Evolutionary conservation across 257 asterid species (phyloP).

Genomic region (Anisodus acutangulus): DNA sequence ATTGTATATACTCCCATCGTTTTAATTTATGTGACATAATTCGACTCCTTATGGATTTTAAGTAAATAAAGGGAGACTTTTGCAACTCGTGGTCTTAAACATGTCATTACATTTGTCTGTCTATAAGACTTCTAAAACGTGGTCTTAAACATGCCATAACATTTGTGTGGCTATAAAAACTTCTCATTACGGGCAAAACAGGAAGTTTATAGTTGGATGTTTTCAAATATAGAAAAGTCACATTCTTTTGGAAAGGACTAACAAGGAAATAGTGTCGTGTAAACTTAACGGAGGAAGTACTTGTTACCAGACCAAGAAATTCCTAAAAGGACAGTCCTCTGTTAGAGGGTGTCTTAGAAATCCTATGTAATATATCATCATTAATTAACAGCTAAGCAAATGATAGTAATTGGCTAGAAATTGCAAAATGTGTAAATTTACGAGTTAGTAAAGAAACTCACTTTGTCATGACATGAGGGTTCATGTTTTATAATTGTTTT

Average conservation of each 20-base stretch:
- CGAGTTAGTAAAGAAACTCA: slow-evolving; percentile 39
- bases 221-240: slow-evolving; percentile 5
- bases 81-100: neutral
- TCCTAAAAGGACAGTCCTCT: neutral
- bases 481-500: slow-evolving; percentile 76
- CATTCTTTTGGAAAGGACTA: neutral
- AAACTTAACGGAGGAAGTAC: neutral
- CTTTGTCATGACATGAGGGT: slow-evolving; percentile 79
- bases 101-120: neutral
- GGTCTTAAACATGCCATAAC: slow-evolving; percentile 12
- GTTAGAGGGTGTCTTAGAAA: neutral
- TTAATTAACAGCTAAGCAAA: slow-evolving; percentile 11
- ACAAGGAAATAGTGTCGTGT: neutral
- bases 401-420: neutral
- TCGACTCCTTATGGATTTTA: neutral
- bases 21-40: slow-evolving; percentile 7
- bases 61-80: neutral
- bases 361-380: slow-evolving; percentile 13
- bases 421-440: slow-evolving; percentile 26
- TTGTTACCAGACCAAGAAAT: slow-evolving; percentile 3
- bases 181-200: neutral
- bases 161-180: slow-evolving; percentile 15
- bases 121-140: slow-evolving; percentile 9
- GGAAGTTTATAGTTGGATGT: neutral
- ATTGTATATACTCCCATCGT: neutral